Evolutionary conservation across 1,139 yeast genomes (phyloP).

Genomic region (Blastobotrys aristatus): DNA sequence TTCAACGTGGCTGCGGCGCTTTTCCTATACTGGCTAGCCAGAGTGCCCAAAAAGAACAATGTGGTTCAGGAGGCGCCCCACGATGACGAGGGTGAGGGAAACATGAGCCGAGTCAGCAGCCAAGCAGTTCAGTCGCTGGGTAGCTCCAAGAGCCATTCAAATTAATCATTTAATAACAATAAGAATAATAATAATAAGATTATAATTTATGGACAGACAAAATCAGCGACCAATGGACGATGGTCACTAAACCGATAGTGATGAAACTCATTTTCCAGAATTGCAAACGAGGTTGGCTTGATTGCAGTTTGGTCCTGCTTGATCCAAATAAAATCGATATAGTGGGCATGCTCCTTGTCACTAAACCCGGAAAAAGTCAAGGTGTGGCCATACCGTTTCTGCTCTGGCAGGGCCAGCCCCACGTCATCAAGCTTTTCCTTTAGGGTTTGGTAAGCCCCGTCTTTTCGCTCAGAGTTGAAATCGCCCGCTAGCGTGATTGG

Average conservation of each 20-base stretch:
- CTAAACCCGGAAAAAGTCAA: constrained; percentile 50
- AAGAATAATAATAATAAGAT: no score
- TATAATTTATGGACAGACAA: constrained; percentile 13
- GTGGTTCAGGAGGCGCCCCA: constrained; percentile 25
- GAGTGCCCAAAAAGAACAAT: constrained; percentile 53
- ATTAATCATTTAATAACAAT: no score
- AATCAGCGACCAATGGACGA: constrained; percentile 50
- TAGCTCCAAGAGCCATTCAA: no score
- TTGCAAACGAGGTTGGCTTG: constrained; percentile 38
- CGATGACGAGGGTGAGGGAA: constrained; percentile 1
- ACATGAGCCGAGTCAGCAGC: neutral
- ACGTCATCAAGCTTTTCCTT: constrained; percentile 37
- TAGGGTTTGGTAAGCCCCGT: constrained; percentile 45
- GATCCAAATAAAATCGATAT: constrained; percentile 48
- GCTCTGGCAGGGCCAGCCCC: constrained; percentile 19
- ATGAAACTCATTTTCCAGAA: constrained; percentile 44
- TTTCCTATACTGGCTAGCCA: constrained; percentile 64
- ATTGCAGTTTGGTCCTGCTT: constrained; percentile 35
- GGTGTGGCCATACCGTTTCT: constrained; percentile 40
- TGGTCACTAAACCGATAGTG: constrained; percentile 49
- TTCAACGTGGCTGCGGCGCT: constrained; percentile 52
- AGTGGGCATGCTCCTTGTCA: constrained; percentile 34
- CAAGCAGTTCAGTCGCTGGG: no score
- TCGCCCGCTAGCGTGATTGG: constrained; percentile 40
- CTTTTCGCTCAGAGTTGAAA: constrained; percentile 51